Evolutionary conservation across 345 rosid genomes (phyloP), one percentile per base, ranked within the genome.

Genomic region (Ceriops zippeliana): DNA sequence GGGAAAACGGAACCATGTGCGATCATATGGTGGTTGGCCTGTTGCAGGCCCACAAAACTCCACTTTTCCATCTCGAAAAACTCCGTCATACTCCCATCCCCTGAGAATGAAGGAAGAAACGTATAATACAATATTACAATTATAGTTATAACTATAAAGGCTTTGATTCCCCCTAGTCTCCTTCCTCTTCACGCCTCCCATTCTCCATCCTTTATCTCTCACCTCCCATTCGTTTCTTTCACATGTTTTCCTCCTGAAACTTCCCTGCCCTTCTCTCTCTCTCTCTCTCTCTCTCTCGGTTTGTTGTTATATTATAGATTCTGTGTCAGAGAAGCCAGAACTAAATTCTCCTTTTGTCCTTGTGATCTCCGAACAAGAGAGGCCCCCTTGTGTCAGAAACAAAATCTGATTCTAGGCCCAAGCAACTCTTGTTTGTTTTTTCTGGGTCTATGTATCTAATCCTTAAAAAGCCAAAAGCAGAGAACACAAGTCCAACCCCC

Each of bases 21-120:
- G 65, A 73, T 77, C 89, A 87, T 87, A 85, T 85, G 88, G 86
- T 83, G 72, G 87, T 83, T 83, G 89, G 88, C 72, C 66, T 58
- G 67, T 71, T 34, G 15, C 1, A 61, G 81, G 70, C 86, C 87
- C 83, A 80, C 83, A 54, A 21, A 52, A 17, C 64, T 56, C 70
- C 5, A 51, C 38, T 58, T 73, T 52, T 69, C 58, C 61, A 63
- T 71, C 74, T 35, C 76, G 47, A 28, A 71, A 71, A 47, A 30
- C 70, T 37, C 32, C 64, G 49, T 56, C 59, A 4, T 16, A 24
- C 4, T 56, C 19, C 31, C 31, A 56, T 56, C 28, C 56, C 56
- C 65, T 56, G 74, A 69, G 62, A 71, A 79, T 28, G 76, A 75
- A 63, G 66, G 56, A 63, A 56, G 47, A 66, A 70, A 66, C 75